Conservation (phyloP, 2,329 filamentous ascomycete genomes). For the Talaromyces amestolkiae region DNA sequence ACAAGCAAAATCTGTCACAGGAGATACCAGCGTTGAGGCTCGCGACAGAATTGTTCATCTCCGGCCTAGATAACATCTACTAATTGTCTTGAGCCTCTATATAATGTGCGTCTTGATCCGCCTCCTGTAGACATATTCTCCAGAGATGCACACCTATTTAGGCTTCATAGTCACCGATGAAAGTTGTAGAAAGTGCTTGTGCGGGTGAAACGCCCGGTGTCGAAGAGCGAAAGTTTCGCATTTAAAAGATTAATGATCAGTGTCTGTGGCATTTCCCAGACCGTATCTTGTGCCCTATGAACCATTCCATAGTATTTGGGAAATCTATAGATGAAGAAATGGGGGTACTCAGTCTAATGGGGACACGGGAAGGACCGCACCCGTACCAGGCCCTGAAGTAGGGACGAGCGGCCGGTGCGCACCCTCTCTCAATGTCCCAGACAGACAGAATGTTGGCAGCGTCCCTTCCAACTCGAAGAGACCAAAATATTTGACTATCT, state of each 20-base stretch:
- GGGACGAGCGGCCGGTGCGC: background rate
- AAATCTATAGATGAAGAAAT: background rate
- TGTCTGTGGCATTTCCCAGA: background rate
- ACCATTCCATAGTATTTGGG: too few relatives aligned
- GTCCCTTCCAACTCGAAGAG: background rate
- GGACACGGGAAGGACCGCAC: constrained; percentile 3
- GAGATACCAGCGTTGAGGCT: background rate
- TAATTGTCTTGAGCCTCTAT: background rate
- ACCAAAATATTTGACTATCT: background rate
- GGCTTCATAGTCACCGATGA: background rate
- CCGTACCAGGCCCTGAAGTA: background rate
- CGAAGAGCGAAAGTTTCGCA: background rate
- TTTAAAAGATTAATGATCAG: background rate
- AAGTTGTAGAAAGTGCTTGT: background rate
- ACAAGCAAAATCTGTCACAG: background rate
- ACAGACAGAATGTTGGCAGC: background rate
- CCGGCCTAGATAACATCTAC: background rate
- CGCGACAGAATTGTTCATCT: background rate
- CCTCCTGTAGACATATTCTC: background rate
- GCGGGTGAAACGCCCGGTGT: too few relatives aligned
- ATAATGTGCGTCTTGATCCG: background rate
- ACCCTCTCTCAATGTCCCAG: background rate
- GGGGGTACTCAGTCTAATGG: background rate
- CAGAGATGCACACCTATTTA: background rate
- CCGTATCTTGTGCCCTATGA: background rate